A percentile compares a stretch with the other conserved stretches of the same genome.
phyloP scores from a whole-genome alignment of 192 early-diverging fungal genomes.

The Backusella psychrophila region DNA sequence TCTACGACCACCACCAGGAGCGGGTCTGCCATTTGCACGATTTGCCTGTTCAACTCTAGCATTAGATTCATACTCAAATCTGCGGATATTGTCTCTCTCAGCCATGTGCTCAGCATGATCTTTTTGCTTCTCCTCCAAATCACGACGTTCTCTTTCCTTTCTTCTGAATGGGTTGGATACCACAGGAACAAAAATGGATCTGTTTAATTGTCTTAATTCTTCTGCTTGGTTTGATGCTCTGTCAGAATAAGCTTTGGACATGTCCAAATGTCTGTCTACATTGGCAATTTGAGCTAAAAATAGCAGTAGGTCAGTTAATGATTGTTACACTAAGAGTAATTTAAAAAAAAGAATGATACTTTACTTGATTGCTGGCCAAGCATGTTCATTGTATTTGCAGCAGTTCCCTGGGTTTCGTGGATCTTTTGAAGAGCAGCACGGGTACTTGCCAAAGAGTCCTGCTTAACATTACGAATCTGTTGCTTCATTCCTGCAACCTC shows the following conservation, averaged over 20 bases:
- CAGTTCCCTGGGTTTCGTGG: conserved; percentile 57
- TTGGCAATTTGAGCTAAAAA: conserved; percentile 40
- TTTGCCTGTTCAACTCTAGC: conserved; percentile 55
- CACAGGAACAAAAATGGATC: conserved; percentile 72
- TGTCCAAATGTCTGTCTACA: conserved; percentile 66
- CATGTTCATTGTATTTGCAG: conserved; percentile 58
- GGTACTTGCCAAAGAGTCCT: conserved; percentile 67
- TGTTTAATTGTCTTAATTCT: conserved; percentile 65
- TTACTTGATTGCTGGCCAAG: conserved; percentile 65
- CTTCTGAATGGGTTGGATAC: conserved; percentile 68
- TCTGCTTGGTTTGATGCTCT: conserved; percentile 49
- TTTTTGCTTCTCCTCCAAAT: conserved; percentile 47
- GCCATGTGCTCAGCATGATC: conserved; percentile 51
- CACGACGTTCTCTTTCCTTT: conserved; percentile 55
- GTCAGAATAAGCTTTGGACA: conserved; percentile 58
- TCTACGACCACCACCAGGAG: conserved; percentile 41
- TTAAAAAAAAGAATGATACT: neutral
- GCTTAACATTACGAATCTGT: conserved; percentile 59
- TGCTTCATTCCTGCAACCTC: conserved; percentile 59
- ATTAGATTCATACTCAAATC: conserved; percentile 55
- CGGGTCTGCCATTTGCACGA: conserved; percentile 30
- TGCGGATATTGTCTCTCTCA: conserved; percentile 51
- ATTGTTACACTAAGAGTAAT: neutral
- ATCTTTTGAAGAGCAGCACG: conserved; percentile 62
- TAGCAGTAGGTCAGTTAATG: neutral